Evolutionary conservation across 2,329 filamentous ascomycete species (phyloP).

Genomic region (Cadophora sp.): DNA sequence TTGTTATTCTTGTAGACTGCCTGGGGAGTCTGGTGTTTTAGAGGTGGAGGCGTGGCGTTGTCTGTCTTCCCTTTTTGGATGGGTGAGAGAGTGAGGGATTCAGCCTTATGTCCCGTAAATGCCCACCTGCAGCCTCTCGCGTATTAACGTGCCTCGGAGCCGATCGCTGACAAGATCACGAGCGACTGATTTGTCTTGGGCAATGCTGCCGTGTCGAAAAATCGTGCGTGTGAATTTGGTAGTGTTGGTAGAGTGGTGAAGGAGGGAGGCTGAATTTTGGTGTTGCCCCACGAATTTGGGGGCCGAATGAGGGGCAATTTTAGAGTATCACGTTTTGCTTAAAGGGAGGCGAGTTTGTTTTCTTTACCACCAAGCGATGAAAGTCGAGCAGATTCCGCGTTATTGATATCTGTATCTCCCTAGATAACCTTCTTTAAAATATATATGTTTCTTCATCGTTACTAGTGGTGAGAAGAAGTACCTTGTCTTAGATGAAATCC

Average conservation of each 20-base stretch:
- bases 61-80: not conserved
- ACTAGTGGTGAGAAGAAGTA: too few relatives aligned
- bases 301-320: not conserved
- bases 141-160: conserved; percentile 5
- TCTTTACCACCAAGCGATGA: not conserved
- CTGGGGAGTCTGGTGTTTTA: not conserved
- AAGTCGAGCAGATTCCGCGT: not conserved
- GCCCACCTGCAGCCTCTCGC: conserved; percentile 2
- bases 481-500: too few relatives aligned
- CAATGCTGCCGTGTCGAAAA: not conserved
- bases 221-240: not conserved
- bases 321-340: not conserved
- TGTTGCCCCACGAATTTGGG: conserved; percentile 2
- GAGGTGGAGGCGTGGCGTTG: not conserved
- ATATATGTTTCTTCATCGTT: too few relatives aligned
- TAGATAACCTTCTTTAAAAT: too few relatives aligned
- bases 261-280: not conserved
- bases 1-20: not conserved
- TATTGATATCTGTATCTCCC: too few relatives aligned
- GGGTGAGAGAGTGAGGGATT: not conserved
- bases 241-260: not conserved
- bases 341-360: conserved; percentile 7
- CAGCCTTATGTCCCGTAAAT: conserved; percentile 1
- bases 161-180: not conserved
- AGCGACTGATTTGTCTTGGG: not conserved